Evolutionary conservation across 441 rosid species (phyloP), one percentile per base, ranked within the genome.

Genomic region (Pelargonium citronellum): DNA sequence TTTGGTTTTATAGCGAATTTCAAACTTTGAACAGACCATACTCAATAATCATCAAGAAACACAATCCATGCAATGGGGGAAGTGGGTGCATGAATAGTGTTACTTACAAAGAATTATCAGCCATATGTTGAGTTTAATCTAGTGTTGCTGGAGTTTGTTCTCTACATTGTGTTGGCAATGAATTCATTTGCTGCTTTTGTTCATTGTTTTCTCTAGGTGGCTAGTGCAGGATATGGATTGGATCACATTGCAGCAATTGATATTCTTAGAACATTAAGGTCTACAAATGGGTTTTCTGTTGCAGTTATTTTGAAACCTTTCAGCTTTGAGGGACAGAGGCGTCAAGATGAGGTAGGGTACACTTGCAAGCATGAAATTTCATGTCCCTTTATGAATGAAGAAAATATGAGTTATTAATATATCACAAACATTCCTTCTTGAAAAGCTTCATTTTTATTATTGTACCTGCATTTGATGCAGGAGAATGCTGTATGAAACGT

Each of bases 291-390:
- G 62, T 84, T 89, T 79, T 82, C 80, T 61, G 77, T 86, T 74
- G 84, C 93, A 80, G 83, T 93, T 74, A 70, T 87, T 74, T 73
- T 91, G 77, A 89, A 81, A 79, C 98, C 98, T 75, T 93, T 94
- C 83, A 86, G 91, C 74, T 94, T 94, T 79, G 97, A 94, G 85
- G 98, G 97, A 66, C 83, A 82, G 77, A 88, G 87, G 79, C 93
- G 96, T 71, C 83, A 82, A 67, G 87, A 82, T 72, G 97, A 94
- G 98, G 98, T 94, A 74, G 60, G 30, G 16, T 69, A 69, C 62
- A 66, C 72, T 44, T 62, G 64, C 15, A 11, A 62, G n/a, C 53
- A 68, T 44, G 64, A 19, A 65, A 37, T 61, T 12, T 16, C 41
- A 69, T 68, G 73, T 57, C 65, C 69, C 61, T 34, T 55, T 49